phyloP scores from a whole-genome alignment of 2,329 filamentous ascomycete species.

The Orbilia ellipsospora region DNA sequence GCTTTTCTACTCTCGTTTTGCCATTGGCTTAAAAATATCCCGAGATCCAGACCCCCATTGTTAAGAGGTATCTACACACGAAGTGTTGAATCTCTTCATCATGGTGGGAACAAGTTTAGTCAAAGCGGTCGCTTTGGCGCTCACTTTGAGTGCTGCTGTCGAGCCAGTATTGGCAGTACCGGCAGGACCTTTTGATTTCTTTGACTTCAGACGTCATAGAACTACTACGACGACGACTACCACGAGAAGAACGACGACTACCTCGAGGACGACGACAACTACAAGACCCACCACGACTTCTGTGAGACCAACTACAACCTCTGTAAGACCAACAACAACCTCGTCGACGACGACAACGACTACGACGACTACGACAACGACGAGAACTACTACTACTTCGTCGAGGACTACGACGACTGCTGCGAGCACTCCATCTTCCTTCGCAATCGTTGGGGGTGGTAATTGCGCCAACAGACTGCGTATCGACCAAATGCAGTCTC shows the following conservation, averaged over 20 bases:
- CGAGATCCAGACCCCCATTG: background rate
- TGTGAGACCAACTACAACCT: too few species aligned
- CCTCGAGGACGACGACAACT: too few species aligned
- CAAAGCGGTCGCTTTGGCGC: background rate
- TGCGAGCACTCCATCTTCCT: constrained; percentile 4
- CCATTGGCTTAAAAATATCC: too few species aligned
- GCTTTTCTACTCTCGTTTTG: too few species aligned
- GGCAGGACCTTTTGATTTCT: background rate
- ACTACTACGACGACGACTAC: too few species aligned
- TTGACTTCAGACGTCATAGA: too few species aligned
- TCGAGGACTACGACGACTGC: background rate
- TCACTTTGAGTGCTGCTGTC: constrained; percentile 3
- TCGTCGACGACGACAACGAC: too few species aligned
- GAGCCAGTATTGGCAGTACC: constrained; percentile 12
- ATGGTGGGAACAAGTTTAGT: constrained; percentile 4
- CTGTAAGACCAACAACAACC: too few species aligned
- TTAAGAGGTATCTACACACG: background rate
- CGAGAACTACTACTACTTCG: too few species aligned
- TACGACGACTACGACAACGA: too few species aligned
- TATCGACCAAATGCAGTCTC: constrained; percentile 24
- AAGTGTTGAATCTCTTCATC: background rate
- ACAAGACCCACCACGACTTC: too few species aligned
- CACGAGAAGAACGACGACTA: too few species aligned
- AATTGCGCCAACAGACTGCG: constrained; percentile 20
- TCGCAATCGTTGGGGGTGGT: constrained; percentile 12